Evolutionary conservation across 2,329 filamentous ascomycete genomes (phyloP).

Genomic region (Colletotrichum trifolii): DNA sequence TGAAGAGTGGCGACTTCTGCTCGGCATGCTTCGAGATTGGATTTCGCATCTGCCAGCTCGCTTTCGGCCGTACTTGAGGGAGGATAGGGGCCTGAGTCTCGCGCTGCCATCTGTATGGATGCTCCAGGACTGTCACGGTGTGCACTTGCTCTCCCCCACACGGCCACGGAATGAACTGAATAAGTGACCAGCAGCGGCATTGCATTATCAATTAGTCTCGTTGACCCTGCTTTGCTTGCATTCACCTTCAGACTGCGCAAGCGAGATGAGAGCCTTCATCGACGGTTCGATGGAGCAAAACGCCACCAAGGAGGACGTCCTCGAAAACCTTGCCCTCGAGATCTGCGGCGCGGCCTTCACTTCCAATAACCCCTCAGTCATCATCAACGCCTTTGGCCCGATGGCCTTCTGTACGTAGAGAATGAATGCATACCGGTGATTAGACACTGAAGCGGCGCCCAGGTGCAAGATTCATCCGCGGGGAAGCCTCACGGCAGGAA

Average conservation of each 20-base stretch:
- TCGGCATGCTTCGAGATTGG: conserved; percentile 45
- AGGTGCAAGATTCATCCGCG: conserved; percentile 47
- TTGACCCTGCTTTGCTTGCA: conserved; percentile 45
- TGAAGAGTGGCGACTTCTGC: conserved; percentile 39
- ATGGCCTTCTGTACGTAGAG: conserved; percentile 53
- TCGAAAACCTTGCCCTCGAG: conserved; percentile 49
- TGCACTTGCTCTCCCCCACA: neutral
- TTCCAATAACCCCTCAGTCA: conserved; percentile 52
- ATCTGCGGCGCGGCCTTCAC: conserved; percentile 59
- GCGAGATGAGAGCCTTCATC: conserved; percentile 4
- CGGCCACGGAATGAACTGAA: neutral
- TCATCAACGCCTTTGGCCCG: conserved; percentile 61
- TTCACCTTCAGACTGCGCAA: conserved; percentile 32
- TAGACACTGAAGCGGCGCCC: neutral
- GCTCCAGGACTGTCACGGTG: conserved; percentile 56
- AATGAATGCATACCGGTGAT: no score
- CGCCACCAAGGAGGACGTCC: conserved; percentile 39
- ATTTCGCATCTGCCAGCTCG: conserved; percentile 43
- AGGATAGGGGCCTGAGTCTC: conserved; percentile 19
- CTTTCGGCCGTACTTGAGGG: conserved; percentile 46
- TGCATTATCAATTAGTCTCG: conserved; percentile 55
- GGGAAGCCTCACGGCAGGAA: conserved; percentile 44
- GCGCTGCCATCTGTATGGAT: conserved; percentile 53
- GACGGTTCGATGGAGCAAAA: neutral
- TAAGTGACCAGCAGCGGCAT: conserved; percentile 48